Evolutionary conservation across 129 eudicot genomes (phyloP).

Genomic region (Ambrosia trifida): DNA sequence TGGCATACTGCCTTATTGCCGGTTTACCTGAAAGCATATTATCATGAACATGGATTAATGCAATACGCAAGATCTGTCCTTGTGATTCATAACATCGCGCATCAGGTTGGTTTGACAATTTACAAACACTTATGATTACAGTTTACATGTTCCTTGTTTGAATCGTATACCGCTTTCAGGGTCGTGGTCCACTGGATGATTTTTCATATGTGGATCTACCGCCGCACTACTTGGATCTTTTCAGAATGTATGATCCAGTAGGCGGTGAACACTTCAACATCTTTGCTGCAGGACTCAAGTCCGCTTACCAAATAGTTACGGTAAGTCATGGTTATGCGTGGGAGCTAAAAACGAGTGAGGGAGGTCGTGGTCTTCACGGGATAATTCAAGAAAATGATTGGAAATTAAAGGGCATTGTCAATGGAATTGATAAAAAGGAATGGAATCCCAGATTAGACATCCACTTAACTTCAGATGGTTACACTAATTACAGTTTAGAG

Average conservation of each 20-base stretch:
- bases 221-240: conserved; percentile 69
- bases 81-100: conserved; percentile 92
- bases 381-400: conserved; percentile 84
- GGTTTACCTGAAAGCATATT: conserved; percentile 93
- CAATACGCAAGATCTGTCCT: conserved; percentile 82
- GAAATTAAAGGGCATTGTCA: conserved; percentile 85
- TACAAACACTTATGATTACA: neutral
- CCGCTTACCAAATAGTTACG: conserved; percentile 87
- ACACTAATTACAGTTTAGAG: conserved; percentile 70
- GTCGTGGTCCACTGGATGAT: conserved; percentile 92
- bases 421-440: conserved; percentile 83
- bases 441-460: conserved; percentile 78
- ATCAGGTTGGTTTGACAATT: conserved; percentile 60
- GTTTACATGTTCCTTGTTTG: neutral
- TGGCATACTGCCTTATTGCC: conserved; percentile 99
- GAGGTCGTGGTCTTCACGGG: conserved; percentile 89
- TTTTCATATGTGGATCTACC: conserved; percentile 83
- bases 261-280: conserved; percentile 97
- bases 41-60: conserved; percentile 93
- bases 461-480: conserved; percentile 79
- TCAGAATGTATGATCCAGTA: conserved; percentile 74
- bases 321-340: conserved; percentile 93
- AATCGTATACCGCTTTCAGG: conserved; percentile 44
- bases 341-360: conserved; percentile 90
- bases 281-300: conserved; percentile 86